phyloP scores from a whole-genome alignment of 2,329 filamentous ascomycete species.

The Exophiala dermatitidis region DNA sequence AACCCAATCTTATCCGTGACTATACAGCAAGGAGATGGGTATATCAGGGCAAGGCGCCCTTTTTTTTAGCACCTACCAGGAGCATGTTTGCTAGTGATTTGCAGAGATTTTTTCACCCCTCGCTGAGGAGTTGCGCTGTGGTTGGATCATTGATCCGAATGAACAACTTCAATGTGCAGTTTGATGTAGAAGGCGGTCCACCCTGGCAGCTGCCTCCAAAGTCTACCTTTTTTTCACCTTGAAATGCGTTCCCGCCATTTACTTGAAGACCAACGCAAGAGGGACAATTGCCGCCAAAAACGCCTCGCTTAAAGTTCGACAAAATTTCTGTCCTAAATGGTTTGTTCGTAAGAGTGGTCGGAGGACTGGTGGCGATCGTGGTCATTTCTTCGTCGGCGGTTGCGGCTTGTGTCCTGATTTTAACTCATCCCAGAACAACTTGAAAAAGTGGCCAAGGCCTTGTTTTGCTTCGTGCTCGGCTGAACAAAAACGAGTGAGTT shows the following conservation, averaged over 20 bases:
- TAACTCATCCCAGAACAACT: conserved; percentile 39
- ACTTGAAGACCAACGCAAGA: no score
- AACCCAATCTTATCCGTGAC: conserved; percentile 26
- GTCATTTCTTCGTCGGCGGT: conserved; percentile 16
- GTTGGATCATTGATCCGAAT: no score
- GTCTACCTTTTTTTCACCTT: not conserved
- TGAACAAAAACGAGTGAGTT: not conserved
- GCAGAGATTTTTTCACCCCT: not conserved
- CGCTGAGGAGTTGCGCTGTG: not conserved
- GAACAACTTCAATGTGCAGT: no score
- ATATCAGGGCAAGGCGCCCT: no score
- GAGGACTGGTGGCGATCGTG: not conserved
- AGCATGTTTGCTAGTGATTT: no score
- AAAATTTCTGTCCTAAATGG: not conserved
- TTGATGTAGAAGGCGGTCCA: no score
- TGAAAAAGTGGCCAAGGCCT: conserved; percentile 31
- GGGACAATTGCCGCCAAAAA: not conserved
- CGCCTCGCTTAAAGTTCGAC: conserved; percentile 1
- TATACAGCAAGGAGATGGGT: not conserved
- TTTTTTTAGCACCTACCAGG: not conserved
- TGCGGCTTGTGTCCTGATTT: conserved; percentile 37
- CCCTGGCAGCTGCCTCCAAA: no score
- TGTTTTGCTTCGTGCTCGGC: conserved; percentile 21
- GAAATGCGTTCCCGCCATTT: not conserved
- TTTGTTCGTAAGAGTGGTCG: not conserved